A percentile compares a stretch with the other conserved stretches of the same genome.
These are phyloP conservation scores for Fusarium ramigenum DNA, from an alignment of 2,329 filamentous ascomycete species.

Conservation along the genomic window DNA sequence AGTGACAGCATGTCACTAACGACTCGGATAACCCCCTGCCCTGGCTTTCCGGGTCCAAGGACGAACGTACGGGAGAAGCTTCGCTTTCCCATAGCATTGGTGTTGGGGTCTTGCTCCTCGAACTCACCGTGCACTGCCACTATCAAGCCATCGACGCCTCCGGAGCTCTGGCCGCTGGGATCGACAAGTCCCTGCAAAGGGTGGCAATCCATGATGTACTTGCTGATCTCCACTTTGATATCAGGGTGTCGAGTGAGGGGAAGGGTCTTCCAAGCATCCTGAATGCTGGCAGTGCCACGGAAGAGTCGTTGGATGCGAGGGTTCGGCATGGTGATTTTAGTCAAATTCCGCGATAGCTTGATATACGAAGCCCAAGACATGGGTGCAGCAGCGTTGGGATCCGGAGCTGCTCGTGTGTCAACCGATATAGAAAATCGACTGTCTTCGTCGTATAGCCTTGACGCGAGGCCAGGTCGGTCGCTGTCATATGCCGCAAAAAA, in stretches of 20 bases:
- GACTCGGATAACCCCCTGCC: constrained; percentile 73
- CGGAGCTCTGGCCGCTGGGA: constrained; percentile 67
- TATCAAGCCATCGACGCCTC: constrained; percentile 80
- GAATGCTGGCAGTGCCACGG: constrained; percentile 71
- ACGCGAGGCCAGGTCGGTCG: constrained; percentile 70
- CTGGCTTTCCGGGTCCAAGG: constrained; percentile 76
- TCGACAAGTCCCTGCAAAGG: constrained; percentile 77
- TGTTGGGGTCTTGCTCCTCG: constrained; percentile 72
- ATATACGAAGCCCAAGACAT: constrained; percentile 80
- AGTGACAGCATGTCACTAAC: constrained; percentile 82
- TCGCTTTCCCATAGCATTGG: constrained; percentile 68
- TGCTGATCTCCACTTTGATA: constrained; percentile 70
- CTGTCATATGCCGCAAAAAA: constrained; percentile 81
- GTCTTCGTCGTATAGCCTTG: constrained; percentile 77
- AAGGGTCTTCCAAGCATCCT: constrained; percentile 73
- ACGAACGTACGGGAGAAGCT: constrained; percentile 86
- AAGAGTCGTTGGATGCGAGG: constrained; percentile 73
- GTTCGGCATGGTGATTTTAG: constrained; percentile 69
- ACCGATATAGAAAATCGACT: constrained; percentile 81
- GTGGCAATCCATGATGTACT: constrained; percentile 87
- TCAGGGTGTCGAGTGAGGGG: constrained; percentile 80
- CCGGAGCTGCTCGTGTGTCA: constrained; percentile 68
- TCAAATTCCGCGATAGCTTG: constrained; percentile 80
- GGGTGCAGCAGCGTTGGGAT: constrained; percentile 51
- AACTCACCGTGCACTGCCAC: constrained; percentile 87